Evolutionary conservation across 2,329 filamentous ascomycete genomes (phyloP).

Genomic region (Aureobasidium sp.): DNA sequence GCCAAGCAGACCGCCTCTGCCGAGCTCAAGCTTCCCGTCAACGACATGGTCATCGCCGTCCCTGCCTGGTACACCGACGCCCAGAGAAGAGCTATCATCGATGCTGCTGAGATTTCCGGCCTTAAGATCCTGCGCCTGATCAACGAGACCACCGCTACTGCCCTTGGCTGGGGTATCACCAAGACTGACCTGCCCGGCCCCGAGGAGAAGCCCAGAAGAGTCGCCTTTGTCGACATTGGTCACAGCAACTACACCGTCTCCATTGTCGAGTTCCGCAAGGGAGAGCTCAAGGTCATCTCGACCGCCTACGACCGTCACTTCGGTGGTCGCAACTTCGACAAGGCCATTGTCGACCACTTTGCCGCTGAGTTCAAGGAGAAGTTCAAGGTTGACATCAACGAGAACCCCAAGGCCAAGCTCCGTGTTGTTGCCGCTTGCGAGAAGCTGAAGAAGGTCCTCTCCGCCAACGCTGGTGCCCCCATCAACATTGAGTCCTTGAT

Average conservation of each 20-base stretch:
- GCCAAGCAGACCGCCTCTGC: constrained; percentile 79
- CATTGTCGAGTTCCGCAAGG: constrained; percentile 94
- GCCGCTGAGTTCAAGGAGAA: constrained; percentile 94
- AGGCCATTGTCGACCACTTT: constrained; percentile 89
- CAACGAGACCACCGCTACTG: constrained; percentile 96
- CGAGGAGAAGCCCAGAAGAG: constrained; percentile 87
- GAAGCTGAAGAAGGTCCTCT: constrained; percentile 97
- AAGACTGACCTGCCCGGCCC: constrained; percentile 84
- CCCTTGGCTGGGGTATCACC: constrained; percentile 94
- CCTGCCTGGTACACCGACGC: constrained; percentile 96
- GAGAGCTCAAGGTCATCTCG: constrained; percentile 87
- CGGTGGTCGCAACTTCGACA: constrained; percentile 94
- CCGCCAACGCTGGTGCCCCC: constrained; percentile 85
- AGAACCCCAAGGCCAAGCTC: constrained; percentile 81
- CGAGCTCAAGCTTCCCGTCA: constrained; percentile 86
- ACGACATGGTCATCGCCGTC: constrained; percentile 88
- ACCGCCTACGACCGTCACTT: constrained; percentile 94
- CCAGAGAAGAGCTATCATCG: constrained; percentile 81
- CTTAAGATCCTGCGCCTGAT: constrained; percentile 89
- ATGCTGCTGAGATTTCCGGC: constrained; percentile 88
- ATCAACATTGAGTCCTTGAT: constrained; percentile 97
- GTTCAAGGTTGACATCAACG: constrained; percentile 92
- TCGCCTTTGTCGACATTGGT: constrained; percentile 89
- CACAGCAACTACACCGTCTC: constrained; percentile 94
- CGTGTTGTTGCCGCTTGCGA: constrained; percentile 84